Conservation (phyloP, 169 alveolate genomes). For the Plasmodium billcollinsi region DNA sequence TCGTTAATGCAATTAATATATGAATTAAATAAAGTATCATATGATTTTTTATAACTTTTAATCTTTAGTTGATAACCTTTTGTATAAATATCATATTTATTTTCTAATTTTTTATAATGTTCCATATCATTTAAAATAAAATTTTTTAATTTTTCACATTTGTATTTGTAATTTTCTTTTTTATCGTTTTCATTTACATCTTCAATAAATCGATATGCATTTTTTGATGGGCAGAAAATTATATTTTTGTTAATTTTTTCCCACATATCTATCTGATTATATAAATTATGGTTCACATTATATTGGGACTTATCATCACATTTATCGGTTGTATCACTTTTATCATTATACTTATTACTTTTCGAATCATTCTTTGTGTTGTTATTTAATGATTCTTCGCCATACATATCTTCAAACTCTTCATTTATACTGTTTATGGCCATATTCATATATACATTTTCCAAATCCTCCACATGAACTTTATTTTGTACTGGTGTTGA, state of each 20-base stretch:
- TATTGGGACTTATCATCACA: not conserved
- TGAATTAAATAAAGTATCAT: conserved; percentile 20
- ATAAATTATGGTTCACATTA: not conserved
- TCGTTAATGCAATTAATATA: conserved; percentile 45
- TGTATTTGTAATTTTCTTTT: conserved; percentile 60
- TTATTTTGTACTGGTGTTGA: conserved; percentile 68
- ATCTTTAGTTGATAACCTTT: conserved; percentile 46
- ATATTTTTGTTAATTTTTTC: conserved; percentile 16
- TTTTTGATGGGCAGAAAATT: conserved; percentile 77
- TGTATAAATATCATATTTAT: conserved; percentile 63
- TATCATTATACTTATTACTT: not conserved
- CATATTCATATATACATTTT: conserved; percentile 7
- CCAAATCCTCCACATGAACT: conserved; percentile 17
- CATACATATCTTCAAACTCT: conserved; percentile 56
- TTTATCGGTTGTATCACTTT: not conserved
- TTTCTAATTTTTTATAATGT: conserved; percentile 31
- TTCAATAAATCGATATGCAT: conserved; percentile 37
- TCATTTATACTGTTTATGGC: conserved; percentile 24
- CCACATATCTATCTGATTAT: conserved; percentile 2
- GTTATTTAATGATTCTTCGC: not conserved
- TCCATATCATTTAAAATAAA: conserved; percentile 47
- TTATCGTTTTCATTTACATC: conserved; percentile 47
- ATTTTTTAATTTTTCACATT: conserved; percentile 20
- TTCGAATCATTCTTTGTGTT: not conserved
- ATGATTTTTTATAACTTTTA: conserved; percentile 75